A percentile compares a stretch with the other conserved stretches of the same genome.
Conservation (phyloP, 345 rosid species). For the Acer campestre region DNA sequence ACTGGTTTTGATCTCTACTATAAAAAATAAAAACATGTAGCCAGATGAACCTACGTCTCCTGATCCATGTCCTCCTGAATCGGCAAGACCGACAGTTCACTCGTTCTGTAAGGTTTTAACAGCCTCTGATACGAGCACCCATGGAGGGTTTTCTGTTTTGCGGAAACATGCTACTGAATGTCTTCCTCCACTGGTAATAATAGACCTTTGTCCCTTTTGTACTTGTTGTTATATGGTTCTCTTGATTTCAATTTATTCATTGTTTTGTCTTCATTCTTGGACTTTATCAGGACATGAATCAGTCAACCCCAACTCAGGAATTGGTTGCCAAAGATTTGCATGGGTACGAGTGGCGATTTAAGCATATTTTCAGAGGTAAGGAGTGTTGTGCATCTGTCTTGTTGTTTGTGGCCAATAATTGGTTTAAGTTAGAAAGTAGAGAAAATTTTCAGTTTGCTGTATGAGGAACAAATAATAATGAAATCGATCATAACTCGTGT, state of each 20-base stretch:
- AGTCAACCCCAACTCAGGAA: constrained; percentile 90
- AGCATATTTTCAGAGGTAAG: constrained; percentile 91
- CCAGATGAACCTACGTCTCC: constrained; percentile 57
- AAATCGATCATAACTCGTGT: neutral
- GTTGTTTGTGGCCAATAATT: neutral
- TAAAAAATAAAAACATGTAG: constrained; percentile 29
- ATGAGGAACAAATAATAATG: neutral
- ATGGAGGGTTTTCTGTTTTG: constrained; percentile 94
- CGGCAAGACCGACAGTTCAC: constrained; percentile 51
- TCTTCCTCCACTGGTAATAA: constrained; percentile 83
- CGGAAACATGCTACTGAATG: constrained; percentile 91
- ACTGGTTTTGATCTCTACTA: neutral
- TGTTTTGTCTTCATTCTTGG: constrained; percentile 12
- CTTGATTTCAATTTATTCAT: neutral
- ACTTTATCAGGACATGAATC: constrained; percentile 74
- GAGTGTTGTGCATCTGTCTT: neutral
- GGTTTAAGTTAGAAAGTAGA: neutral
- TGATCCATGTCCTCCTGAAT: constrained; percentile 48
- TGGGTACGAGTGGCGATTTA: constrained; percentile 91
- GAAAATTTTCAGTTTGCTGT: neutral
- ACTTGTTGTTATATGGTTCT: neutral
- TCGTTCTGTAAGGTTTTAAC: constrained; percentile 89
- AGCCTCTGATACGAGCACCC: constrained; percentile 98
- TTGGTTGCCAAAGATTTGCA: constrained; percentile 90
- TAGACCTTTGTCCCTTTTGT: neutral